These are phyloP conservation scores for Phytophthora citrophthora DNA, from an alignment of 352 stramenopile genomes.

Conservation along the genomic window DNA sequence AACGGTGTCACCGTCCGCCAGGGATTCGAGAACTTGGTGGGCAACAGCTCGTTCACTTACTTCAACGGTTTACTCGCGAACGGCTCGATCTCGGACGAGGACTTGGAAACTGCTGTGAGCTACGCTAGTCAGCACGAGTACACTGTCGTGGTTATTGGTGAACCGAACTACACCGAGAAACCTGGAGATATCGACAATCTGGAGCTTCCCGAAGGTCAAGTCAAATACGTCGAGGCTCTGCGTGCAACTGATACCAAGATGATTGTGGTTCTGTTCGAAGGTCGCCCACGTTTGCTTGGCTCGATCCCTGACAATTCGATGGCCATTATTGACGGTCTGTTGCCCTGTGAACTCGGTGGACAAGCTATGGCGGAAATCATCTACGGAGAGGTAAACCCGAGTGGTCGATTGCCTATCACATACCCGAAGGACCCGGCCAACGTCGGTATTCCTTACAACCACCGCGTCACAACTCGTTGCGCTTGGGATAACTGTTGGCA, in stretches of 20 bases:
- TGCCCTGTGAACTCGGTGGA: conserved; percentile 76
- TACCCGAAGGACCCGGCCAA: conserved; percentile 71
- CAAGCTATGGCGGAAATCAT: conserved; percentile 86
- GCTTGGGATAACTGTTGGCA: conserved; percentile 47
- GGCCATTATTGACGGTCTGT: conserved; percentile 76
- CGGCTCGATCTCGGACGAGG: conserved; percentile 49
- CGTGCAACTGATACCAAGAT: conserved; percentile 69
- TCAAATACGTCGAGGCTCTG: conserved; percentile 77
- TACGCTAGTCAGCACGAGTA: conserved; percentile 52
- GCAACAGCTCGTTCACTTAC: conserved; percentile 39
- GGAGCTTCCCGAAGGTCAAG: conserved; percentile 61
- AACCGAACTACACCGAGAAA: conserved; percentile 83
- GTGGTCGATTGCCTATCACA: conserved; percentile 78
- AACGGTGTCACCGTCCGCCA: conserved; percentile 58
- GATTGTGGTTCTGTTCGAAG: conserved; percentile 78
- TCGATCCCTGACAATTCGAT: conserved; percentile 53
- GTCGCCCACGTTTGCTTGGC: conserved; percentile 72
- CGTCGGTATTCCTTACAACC: conserved; percentile 74
- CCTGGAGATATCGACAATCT: conserved; percentile 83
- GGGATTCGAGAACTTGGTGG: conserved; percentile 46
- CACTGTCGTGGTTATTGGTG: conserved; percentile 77
- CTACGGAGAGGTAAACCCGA: conserved; percentile 79
- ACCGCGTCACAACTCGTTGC: conserved; percentile 57
- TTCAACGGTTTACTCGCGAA: conserved; percentile 63
- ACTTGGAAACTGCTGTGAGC: conserved; percentile 54